A percentile compares a stretch with the other conserved stretches of the same genome.
Evolutionary conservation across 805 yeast genomes (phyloP).

Genomic region (Suhomyces pyralidae): DNA sequence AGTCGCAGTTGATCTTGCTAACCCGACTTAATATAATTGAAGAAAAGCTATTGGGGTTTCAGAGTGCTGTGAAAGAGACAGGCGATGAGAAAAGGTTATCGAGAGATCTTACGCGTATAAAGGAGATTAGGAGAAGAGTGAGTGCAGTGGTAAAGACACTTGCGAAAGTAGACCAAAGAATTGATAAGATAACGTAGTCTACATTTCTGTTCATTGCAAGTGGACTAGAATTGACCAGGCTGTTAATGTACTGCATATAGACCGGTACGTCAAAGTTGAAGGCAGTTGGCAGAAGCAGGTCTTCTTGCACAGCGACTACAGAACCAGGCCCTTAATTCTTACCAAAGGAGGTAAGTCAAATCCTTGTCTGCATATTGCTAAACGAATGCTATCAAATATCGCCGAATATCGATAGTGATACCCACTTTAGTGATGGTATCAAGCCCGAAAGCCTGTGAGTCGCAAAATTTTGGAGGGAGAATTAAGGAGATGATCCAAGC

Average conservation of each 20-base stretch:
- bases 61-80: slow-evolving; percentile 15
- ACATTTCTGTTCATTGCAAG: too few species aligned
- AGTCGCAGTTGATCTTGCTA: slow-evolving; percentile 53
- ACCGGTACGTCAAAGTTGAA: background rate
- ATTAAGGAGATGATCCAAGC: too few species aligned
- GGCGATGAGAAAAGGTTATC: slow-evolving; percentile 19
- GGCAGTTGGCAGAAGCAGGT: background rate
- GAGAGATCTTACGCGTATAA: slow-evolving; percentile 20
- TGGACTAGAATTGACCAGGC: background rate
- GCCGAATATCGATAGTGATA: too few species aligned
- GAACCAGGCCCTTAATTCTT: too few species aligned
- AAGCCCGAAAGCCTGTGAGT: too few species aligned
- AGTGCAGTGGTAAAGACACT: slow-evolving; percentile 25
- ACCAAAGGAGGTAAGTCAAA: too few species aligned
- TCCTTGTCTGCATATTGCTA: too few species aligned
- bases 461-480: too few species aligned
- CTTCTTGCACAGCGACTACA: too few species aligned
- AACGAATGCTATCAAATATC: too few species aligned
- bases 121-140: slow-evolving; percentile 32
- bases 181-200: background rate
- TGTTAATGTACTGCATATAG: background rate
- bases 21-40: slow-evolving; percentile 47
- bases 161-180: slow-evolving; percentile 32
- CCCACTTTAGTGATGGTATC: too few species aligned
- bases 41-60: slow-evolving; percentile 26